phyloP scores from a whole-genome alignment of 2,329 filamentous ascomycete genomes.

The Graphium sp. region DNA sequence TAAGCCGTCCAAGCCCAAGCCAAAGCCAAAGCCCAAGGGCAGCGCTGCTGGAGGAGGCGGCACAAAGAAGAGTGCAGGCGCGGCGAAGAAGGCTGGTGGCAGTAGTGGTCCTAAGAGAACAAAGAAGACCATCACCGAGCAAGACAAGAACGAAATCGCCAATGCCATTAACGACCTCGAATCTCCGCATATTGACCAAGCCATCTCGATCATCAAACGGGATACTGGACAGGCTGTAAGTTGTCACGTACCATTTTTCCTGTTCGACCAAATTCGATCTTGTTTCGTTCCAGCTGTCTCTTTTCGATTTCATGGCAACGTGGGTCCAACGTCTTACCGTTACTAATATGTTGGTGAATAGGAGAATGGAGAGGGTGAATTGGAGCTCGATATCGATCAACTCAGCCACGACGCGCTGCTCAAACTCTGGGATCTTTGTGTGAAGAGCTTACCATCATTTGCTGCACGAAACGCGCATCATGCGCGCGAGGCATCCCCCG shows the following conservation, averaged over 20 bases:
- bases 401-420: slow-evolving; percentile 36
- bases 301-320: no score
- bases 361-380: slow-evolving; percentile 42
- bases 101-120: no score
- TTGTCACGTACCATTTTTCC: slow-evolving; percentile 17
- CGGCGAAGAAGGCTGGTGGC: slow-evolving; percentile 14
- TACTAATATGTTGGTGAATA: slow-evolving; percentile 12
- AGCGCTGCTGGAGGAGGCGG: slow-evolving; percentile 18
- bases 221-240: slow-evolving; percentile 63
- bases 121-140: slow-evolving; percentile 25
- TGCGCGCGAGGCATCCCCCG: not conserved
- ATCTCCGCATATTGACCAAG: slow-evolving; percentile 58
- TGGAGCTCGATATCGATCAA: slow-evolving; percentile 42
- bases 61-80: slow-evolving; percentile 22
- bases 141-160: slow-evolving; percentile 82
- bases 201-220: slow-evolving; percentile 78
- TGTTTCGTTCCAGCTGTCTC: slow-evolving; percentile 1
- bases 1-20: slow-evolving; percentile 37
- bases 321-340: no score
- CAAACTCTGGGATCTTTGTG: slow-evolving; percentile 30
- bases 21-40: slow-evolving; percentile 39
- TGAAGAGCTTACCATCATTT: slow-evolving; percentile 22
- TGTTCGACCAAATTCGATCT: not conserved
- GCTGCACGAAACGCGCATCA: slow-evolving; percentile 5
- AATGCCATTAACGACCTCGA: slow-evolving; percentile 70